Conservation (phyloP, 371 early-diverging fungal genomes). For the Mortierella sp. region DNA sequence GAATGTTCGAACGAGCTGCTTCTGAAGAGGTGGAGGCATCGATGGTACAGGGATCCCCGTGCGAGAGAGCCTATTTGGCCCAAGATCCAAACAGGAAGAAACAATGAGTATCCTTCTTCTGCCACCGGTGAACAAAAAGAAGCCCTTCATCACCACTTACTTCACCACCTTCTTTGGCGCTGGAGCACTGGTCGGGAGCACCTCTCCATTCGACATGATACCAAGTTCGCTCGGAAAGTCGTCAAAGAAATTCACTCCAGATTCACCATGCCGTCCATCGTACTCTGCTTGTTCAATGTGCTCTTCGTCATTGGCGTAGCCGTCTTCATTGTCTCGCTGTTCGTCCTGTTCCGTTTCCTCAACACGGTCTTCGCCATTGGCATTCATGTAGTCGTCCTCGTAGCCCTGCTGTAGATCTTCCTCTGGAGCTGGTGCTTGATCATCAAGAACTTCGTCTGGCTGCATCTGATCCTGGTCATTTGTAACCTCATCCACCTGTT, state of each 20-base stretch:
- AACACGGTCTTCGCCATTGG: too few species aligned
- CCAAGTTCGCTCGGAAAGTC: slow-evolving; percentile 50
- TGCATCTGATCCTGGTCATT: too few species aligned
- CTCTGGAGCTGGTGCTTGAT: too few species aligned
- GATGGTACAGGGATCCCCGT: slow-evolving; percentile 32
- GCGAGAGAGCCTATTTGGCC: slow-evolving; percentile 10
- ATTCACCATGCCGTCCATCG: slow-evolving; percentile 17
- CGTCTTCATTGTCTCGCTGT: slow-evolving; percentile 27
- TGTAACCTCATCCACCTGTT: too few species aligned
- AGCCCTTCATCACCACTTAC: slow-evolving; percentile 5
- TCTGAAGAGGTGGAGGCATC: slow-evolving; percentile 36
- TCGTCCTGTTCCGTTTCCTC: too few species aligned
- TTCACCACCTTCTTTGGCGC: slow-evolving; percentile 18
- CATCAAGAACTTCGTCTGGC: too few species aligned
- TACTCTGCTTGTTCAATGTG: slow-evolving; percentile 39
- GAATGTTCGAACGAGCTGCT: slow-evolving; percentile 41
- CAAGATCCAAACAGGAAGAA: not conserved
- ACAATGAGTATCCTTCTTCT: not conserved
- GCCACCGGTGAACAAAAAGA: not conserved
- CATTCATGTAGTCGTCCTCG: too few species aligned
- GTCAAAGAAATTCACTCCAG: slow-evolving; percentile 29
- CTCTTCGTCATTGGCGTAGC: slow-evolving; percentile 31
- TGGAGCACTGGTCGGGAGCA: slow-evolving; percentile 25
- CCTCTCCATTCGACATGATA: slow-evolving; percentile 46
- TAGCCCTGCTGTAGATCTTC: too few species aligned